Evolutionary conservation across 2,329 filamentous ascomycete species (phyloP).

Genomic region (Ophiocordyceps camponoti-saundersi): DNA sequence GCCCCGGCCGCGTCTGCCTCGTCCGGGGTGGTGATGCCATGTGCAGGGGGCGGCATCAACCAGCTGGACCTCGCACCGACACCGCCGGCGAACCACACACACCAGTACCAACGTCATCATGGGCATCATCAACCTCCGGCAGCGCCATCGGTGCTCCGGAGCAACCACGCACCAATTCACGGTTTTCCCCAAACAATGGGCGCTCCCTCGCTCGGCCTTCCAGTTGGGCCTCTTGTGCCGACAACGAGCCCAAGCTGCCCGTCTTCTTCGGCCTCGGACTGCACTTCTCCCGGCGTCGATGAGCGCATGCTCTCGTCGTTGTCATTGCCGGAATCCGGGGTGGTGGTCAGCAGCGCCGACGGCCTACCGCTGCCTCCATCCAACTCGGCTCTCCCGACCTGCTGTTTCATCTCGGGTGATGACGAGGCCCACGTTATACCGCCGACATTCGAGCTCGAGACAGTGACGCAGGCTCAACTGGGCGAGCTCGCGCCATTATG

Average conservation of each 20-base stretch:
- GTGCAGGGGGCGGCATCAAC: not conserved
- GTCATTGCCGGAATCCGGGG: not conserved
- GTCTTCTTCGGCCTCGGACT: not conserved
- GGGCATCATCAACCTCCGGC: not conserved
- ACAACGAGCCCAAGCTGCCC: not conserved
- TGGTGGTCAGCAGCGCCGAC: not conserved
- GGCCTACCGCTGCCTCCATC: not conserved
- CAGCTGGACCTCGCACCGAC: not conserved
- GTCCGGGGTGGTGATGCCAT: not conserved
- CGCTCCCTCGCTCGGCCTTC: too few relatives aligned
- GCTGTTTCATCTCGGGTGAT: not conserved
- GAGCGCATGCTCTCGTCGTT: not conserved
- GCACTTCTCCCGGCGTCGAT: not conserved
- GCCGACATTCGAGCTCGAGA: conserved; percentile 6
- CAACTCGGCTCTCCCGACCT: not conserved
- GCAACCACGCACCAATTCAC: not conserved
- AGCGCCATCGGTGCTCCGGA: not conserved
- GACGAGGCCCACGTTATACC: not conserved
- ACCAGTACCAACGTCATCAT: not conserved
- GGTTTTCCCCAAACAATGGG: not conserved
- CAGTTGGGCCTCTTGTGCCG: too few relatives aligned
- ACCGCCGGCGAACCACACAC: not conserved
- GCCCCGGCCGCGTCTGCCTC: not conserved
- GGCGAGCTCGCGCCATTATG: conserved; percentile 8
- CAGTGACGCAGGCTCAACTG: conserved; percentile 7